Conservation (phyloP, 2,329 filamentous ascomycete genomes). For the Teratosphaeria gauchensis region DNA sequence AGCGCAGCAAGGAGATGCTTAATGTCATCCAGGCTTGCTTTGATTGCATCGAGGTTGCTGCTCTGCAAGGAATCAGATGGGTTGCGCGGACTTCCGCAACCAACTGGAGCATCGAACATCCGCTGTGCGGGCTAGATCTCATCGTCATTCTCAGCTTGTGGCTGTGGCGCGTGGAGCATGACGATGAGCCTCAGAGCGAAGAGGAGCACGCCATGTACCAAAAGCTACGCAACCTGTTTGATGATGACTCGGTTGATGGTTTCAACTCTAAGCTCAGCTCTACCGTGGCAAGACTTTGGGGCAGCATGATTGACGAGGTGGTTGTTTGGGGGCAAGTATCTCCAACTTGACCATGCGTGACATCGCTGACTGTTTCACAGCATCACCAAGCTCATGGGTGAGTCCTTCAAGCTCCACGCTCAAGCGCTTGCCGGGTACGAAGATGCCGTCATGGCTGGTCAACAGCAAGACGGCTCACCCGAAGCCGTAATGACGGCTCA, state of each 20-base stretch:
- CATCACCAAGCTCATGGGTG: conserved; percentile 91
- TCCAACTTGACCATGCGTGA: neutral
- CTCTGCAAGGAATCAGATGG: conserved; percentile 90
- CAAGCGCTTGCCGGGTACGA: conserved; percentile 93
- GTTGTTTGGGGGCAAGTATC: conserved; percentile 94
- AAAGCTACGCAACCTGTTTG: conserved; percentile 81
- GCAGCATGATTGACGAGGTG: conserved; percentile 95
- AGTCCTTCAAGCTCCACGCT: conserved; percentile 93
- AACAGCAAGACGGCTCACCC: conserved; percentile 9
- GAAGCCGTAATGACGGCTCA: conserved; percentile 16
- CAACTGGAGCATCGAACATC: conserved; percentile 98
- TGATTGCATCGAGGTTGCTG: conserved; percentile 93
- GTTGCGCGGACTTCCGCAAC: conserved; percentile 95
- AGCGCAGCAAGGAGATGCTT: conserved; percentile 93
- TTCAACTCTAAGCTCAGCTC: conserved; percentile 81
- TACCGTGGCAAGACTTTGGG: conserved; percentile 92
- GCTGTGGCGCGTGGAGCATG: conserved; percentile 98
- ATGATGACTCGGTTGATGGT: conserved; percentile 77
- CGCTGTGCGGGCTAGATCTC: conserved; percentile 88
- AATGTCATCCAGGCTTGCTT: conserved; percentile 97
- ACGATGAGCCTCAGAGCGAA: conserved; percentile 79
- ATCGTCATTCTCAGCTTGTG: conserved; percentile 97
- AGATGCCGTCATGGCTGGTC: conserved; percentile 52
- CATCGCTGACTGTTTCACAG: conserved; percentile 33
- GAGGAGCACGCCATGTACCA: conserved; percentile 86